Percentiles rank a stretch among this genome's conserved stretches.
These are phyloP conservation scores for Ophiocordyceps sinensis DNA, from an alignment of 2,329 filamentous ascomycete genomes.

Conservation along the genomic window DNA sequence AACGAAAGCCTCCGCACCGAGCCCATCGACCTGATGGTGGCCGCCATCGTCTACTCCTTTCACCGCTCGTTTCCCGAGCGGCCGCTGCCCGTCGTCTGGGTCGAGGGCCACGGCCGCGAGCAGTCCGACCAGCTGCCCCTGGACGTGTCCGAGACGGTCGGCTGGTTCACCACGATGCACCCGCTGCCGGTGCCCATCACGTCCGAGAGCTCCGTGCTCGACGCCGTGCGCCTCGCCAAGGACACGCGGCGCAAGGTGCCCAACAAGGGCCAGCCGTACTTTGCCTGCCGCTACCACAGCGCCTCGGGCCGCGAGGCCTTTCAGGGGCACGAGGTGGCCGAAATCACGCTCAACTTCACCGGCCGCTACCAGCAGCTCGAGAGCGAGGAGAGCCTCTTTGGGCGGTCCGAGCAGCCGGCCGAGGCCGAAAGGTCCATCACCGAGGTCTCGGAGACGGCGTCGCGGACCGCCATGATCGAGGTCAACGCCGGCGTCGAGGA, in stretches of 20 bases:
- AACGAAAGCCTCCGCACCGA: conserved; percentile 18
- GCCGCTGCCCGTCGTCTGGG: conserved; percentile 18
- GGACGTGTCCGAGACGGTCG: conserved; percentile 23
- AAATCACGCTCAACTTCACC: conserved; percentile 34
- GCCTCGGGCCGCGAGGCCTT: conserved; percentile 15
- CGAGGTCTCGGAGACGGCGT: conserved; percentile 1
- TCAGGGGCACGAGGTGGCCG: conserved; percentile 20
- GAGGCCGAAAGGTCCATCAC: background rate
- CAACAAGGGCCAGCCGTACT: conserved; percentile 22
- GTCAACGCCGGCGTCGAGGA: conserved; percentile 4
- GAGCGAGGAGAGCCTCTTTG: conserved; percentile 10
- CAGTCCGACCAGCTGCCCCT: conserved; percentile 7
- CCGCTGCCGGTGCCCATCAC: conserved; percentile 13
- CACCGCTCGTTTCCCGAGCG: conserved; percentile 17
- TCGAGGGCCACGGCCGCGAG: conserved; percentile 27
- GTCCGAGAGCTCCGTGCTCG: background rate
- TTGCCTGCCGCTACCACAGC: conserved; percentile 18
- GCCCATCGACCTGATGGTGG: conserved; percentile 23
- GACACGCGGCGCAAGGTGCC: conserved; percentile 18
- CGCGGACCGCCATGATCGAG: conserved; percentile 1
- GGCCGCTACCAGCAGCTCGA: conserved; percentile 28
- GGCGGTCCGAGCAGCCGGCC: background rate
- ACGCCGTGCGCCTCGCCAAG: conserved; percentile 13
- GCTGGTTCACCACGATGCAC: conserved; percentile 30
- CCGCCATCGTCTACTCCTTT: conserved; percentile 19